A percentile compares a stretch with the other conserved stretches of the same genome.
phyloP scores from a whole-genome alignment of 805 yeast species.

The Ogataea trehaloabstinens region DNA sequence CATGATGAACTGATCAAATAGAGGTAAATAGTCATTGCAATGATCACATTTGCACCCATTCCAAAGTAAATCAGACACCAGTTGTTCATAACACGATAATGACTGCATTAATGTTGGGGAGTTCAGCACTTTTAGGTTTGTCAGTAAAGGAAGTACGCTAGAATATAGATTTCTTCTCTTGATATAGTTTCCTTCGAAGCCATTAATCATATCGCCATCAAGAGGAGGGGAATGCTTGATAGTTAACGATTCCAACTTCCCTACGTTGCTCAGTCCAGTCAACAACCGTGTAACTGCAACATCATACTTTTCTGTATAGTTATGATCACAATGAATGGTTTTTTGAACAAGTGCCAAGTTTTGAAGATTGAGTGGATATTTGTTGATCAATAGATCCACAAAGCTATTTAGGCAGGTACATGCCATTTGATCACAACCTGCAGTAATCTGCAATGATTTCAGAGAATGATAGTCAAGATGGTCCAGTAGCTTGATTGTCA shows the following conservation, averaged over 20 bases:
- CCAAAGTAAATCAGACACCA: conserved; percentile 71
- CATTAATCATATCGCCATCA: conserved; percentile 58
- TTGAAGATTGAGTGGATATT: conserved; percentile 31
- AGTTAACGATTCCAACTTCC: conserved; percentile 39
- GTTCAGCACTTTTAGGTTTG: conserved; percentile 41
- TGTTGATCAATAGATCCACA: conserved; percentile 26
- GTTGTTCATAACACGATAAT: conserved; percentile 65
- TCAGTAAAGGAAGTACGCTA: conserved; percentile 44
- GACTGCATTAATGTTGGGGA: conserved; percentile 61
- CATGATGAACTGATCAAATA: conserved; percentile 60
- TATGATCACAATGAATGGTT: conserved; percentile 36
- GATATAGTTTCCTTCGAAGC: conserved; percentile 70
- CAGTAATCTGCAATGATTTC: conserved; percentile 45
- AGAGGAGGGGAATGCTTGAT: conserved; percentile 59
- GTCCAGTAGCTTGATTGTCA: conserved; percentile 31
- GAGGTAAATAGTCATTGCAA: conserved; percentile 46
- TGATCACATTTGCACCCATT: conserved; percentile 69
- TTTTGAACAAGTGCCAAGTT: conserved; percentile 36
- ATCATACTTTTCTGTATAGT: conserved; percentile 57
- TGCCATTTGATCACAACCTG: conserved; percentile 51
- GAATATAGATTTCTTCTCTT: conserved; percentile 56
- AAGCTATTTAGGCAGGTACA: conserved; percentile 48
- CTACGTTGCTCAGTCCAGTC: conserved; percentile 32
- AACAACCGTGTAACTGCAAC: conserved; percentile 43
- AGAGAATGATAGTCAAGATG: conserved; percentile 30